Evolutionary conservation across 768 basidiomycete species (phyloP), one percentile per base, ranked within the genome.

Genomic region (Leccinum olivaceopallidum): DNA sequence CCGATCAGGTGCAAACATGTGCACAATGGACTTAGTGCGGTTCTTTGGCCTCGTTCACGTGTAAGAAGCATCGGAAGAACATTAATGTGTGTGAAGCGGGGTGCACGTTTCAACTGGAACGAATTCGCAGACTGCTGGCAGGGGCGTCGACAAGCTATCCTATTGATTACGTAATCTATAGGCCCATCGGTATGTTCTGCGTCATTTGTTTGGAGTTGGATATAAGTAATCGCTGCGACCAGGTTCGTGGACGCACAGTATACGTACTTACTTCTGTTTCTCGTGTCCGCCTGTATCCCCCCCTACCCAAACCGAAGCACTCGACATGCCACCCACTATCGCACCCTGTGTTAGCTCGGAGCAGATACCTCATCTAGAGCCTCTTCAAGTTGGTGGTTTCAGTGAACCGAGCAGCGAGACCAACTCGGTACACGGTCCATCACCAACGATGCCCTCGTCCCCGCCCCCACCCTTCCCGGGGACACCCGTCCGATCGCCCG

Each of bases 351-450:
- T 50, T 18, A 64, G 34, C 22, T 34, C 58, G 0, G 67, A 69
- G 18, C 52, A 57, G 44, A 66, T 71, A 9, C 70, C 67, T 36
- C 57, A 56, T 54, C 68, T 71, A 26, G 69, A 71, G 44, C 65
- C 67, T 1, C 65, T 71, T 34, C 34, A 34, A 20, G 5, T 6
- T 26, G 24, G 26, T 7, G 20, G n/a, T 20, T 9, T 12, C 52
- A 60, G 57, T 13, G 58, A 44, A 42, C 57, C 60, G 12, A 55
- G 53, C 4, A 65, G 60, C 36, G 64, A 62, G 26, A 42, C 22
- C 49, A 51, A 36, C 32, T 59, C 69, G 13, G 24, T 65, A 6
- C 61, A 56, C 14, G 56, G 53, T n/a, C 24, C n/a, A 13, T 28
- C 55, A 42, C 26, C 49, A 26, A 26, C 24, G 13, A 9, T n/a